Conservation (phyloP, 2,329 filamentous ascomycete genomes). For the Niveomyces coronatus region DNA sequence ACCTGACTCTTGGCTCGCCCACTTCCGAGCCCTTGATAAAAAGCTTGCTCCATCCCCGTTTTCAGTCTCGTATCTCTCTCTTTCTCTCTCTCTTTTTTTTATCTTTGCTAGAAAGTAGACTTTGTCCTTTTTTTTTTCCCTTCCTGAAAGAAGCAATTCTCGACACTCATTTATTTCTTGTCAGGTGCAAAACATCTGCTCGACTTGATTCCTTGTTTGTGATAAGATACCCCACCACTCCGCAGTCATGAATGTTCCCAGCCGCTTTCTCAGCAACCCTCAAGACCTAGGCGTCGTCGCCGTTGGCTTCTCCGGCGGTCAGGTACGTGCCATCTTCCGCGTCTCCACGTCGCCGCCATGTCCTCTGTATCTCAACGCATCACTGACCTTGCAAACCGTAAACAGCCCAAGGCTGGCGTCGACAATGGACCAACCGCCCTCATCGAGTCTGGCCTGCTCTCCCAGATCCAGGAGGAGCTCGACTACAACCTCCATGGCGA, state of each 20-base stretch:
- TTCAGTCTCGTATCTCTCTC: no score
- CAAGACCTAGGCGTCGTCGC: slow-evolving; percentile 84
- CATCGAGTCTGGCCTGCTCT: slow-evolving; percentile 77
- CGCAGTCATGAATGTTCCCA: slow-evolving; percentile 38
- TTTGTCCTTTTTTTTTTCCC: neutral
- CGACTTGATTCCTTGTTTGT: neutral
- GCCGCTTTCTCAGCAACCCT: slow-evolving; percentile 69
- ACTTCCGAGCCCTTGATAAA: slow-evolving; percentile 7
- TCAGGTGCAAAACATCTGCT: no score
- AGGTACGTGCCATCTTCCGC: slow-evolving; percentile 46
- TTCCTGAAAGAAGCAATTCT: neutral
- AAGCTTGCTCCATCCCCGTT: slow-evolving; percentile 3
- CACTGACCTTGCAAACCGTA: slow-evolving; percentile 9
- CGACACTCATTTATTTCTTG: neutral
- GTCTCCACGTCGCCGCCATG: neutral
- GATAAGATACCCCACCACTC: slow-evolving; percentile 1
- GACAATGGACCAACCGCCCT: slow-evolving; percentile 84
- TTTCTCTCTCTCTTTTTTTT: no score
- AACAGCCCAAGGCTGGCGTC: slow-evolving; percentile 78
- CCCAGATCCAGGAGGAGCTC: slow-evolving; percentile 73
- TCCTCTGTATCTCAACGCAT: neutral
- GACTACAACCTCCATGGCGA: slow-evolving; percentile 85
- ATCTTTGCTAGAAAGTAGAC: neutral
- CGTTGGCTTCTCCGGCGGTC: slow-evolving; percentile 92
- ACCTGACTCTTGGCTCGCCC: slow-evolving; percentile 2